A percentile compares a stretch with the other conserved stretches of the same genome.
These are phyloP conservation scores for Rhizophagus sp. DNA, from an alignment of 192 early-diverging fungal species.

Conservation along the genomic window DNA sequence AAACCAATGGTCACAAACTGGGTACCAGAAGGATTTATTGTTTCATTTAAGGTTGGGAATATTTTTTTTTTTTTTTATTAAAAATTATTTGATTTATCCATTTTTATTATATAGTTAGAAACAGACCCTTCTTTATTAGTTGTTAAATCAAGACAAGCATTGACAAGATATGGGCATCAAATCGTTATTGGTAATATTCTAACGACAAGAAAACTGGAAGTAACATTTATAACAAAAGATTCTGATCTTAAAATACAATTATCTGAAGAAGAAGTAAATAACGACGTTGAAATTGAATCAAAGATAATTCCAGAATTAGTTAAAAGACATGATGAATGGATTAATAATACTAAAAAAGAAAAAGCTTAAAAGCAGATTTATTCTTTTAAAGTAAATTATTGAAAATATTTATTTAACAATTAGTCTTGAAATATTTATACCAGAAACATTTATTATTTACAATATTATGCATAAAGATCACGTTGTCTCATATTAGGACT, in stretches of 20 bases:
- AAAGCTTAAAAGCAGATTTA: too few species aligned
- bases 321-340: constrained; percentile 67
- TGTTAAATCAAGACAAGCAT: constrained; percentile 74
- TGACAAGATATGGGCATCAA: constrained; percentile 92
- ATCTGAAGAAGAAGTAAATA: constrained; percentile 48
- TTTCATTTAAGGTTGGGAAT: constrained; percentile 90
- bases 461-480: neutral
- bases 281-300: constrained; percentile 84
- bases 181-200: constrained; percentile 96
- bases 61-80: neutral
- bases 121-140: constrained; percentile 84
- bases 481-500: neutral
- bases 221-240: constrained; percentile 63
- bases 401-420: too few species aligned
- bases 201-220: constrained; percentile 81
- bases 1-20: constrained; percentile 92
- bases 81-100: neutral
- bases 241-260: constrained; percentile 52
- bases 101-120: constrained; percentile 62
- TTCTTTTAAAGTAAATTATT: too few species aligned
- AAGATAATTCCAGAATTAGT: constrained; percentile 73
- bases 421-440: too few species aligned
- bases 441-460: neutral
- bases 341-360: constrained; percentile 26
- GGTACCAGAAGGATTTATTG: constrained; percentile 83